A percentile compares a stretch with the other conserved stretches of the same genome.
Conservation (phyloP, 2,329 filamentous ascomycete genomes). For the Cladophialophora exuberans region DNA sequence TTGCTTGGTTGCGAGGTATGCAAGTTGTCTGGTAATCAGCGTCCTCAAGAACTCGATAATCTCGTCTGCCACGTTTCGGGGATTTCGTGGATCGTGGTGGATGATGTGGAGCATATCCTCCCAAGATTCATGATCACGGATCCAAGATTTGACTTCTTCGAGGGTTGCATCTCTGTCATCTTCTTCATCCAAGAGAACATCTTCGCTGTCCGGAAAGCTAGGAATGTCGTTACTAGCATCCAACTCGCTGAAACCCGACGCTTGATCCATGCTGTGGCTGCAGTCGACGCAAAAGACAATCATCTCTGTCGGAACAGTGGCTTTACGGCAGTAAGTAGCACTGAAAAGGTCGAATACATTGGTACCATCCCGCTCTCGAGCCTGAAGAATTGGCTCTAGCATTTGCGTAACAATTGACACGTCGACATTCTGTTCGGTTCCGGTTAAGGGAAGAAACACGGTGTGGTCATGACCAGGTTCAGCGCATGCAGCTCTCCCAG, state of each 20-base stretch:
- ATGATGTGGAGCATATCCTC: constrained; percentile 17
- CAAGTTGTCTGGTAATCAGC: neutral
- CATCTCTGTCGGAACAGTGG: constrained; percentile 40
- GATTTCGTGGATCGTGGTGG: neutral
- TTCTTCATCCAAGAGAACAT: constrained; percentile 8
- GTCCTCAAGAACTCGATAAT: neutral
- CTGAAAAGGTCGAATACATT: constrained; percentile 41
- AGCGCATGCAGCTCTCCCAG: constrained; percentile 40
- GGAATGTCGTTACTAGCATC: constrained; percentile 27
- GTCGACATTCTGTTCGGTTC: constrained; percentile 39
- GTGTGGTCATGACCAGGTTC: constrained; percentile 39
- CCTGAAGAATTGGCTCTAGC: constrained; percentile 39
- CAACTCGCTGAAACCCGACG: constrained; percentile 38
- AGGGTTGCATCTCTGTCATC: constrained; percentile 3
- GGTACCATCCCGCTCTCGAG: constrained; percentile 39
- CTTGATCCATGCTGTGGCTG: constrained; percentile 38
- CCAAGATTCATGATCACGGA: constrained; percentile 12
- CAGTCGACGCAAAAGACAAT: constrained; percentile 42
- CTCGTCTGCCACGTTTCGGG: neutral
- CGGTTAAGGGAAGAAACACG: constrained; percentile 39
- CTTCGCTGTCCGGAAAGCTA: neutral
- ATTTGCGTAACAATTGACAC: constrained; percentile 40
- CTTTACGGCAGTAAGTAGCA: constrained; percentile 32
- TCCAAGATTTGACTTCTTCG: constrained; percentile 13
- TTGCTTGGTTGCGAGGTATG: neutral